Conservation (phyloP, 495 filamentous ascomycete genomes). For the Trichoderma erinaceum region DNA sequence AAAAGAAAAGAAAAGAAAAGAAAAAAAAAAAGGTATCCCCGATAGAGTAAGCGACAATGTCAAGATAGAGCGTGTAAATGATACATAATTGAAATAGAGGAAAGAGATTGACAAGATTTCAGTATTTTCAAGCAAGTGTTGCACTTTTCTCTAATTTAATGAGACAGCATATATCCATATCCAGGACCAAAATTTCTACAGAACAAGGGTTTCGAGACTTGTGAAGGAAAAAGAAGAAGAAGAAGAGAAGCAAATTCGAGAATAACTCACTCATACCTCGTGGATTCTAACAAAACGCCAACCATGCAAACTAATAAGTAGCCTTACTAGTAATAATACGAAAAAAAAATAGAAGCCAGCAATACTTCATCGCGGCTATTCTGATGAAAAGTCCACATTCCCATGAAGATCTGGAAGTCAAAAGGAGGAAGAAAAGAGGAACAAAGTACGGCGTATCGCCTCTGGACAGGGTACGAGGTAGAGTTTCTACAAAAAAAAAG, state of each 20-base stretch:
- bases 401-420: background rate
- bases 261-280: constrained; percentile 5
- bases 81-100: background rate
- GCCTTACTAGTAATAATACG: background rate
- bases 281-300: constrained; percentile 10
- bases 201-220: background rate
- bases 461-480: background rate
- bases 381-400: background rate
- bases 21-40: no score
- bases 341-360: background rate
- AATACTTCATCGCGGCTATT: background rate
- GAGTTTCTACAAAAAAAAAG: background rate
- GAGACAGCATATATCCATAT: background rate
- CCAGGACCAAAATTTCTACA: background rate
- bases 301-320: background rate
- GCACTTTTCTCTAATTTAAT: background rate
- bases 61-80: no score
- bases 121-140: background rate
- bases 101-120: background rate
- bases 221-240: background rate
- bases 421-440: background rate
- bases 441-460: background rate
- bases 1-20: no score
- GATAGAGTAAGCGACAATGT: no score
- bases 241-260: background rate